Evolutionary conservation across 1,284 basidiomycete species (phyloP).

Genomic region (Ceratobasidium sp.): DNA sequence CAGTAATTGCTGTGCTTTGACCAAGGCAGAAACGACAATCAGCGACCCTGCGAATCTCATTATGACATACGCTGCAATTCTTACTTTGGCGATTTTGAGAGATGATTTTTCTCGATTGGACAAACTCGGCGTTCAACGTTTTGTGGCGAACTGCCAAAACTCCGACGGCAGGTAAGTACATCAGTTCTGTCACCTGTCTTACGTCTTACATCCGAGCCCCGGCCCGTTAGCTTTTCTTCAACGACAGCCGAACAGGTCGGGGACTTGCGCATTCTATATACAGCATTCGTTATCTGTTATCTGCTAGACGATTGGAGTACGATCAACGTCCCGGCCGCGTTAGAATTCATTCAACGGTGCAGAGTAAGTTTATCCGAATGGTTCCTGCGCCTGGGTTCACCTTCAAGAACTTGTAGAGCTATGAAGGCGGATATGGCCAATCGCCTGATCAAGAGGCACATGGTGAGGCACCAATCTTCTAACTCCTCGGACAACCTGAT

Average conservation of each 20-base stretch:
- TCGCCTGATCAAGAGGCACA: constrained; percentile 85
- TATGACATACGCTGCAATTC: constrained; percentile 90
- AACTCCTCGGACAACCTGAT: not conserved
- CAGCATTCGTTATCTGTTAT: constrained; percentile 84
- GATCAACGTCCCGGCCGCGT: constrained; percentile 72
- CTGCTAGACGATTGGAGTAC: constrained; percentile 84
- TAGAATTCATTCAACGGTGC: constrained; percentile 76
- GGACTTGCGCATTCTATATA: constrained; percentile 88
- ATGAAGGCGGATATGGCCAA: constrained; percentile 94
- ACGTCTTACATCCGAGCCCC: not conserved
- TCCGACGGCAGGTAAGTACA: constrained; percentile 79
- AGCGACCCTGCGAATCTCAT: constrained; percentile 84
- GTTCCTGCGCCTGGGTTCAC: constrained; percentile 8
- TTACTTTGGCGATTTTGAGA: constrained; percentile 84
- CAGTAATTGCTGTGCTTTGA: constrained; percentile 11
- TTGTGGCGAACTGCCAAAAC: constrained; percentile 79
- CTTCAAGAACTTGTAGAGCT: constrained; percentile 68
- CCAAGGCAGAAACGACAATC: constrained; percentile 53
- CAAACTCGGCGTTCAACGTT: constrained; percentile 69
- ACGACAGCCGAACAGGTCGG: constrained; percentile 71
- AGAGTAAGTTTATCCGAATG: constrained; percentile 66
- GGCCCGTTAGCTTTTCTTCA: constrained; percentile 75
- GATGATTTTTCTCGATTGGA: constrained; percentile 81
- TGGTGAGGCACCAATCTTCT: constrained; percentile 63
- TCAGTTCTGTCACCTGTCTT: not conserved